These are phyloP conservation scores for Globisporangium rhizosaccharum DNA, from an alignment of 352 stramenopile genomes.

Conservation along the genomic window DNA sequence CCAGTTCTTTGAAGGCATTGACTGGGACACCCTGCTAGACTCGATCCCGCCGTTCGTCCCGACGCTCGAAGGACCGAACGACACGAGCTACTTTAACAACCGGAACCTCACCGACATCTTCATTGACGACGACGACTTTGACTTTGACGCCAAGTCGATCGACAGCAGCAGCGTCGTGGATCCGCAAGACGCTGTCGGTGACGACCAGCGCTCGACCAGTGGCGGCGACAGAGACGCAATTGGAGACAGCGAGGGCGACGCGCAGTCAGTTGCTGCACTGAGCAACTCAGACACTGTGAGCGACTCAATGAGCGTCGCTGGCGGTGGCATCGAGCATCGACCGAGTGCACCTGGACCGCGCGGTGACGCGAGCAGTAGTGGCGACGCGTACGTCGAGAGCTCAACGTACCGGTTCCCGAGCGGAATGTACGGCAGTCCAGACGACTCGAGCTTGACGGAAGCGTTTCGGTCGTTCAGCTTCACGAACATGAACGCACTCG, in stretches of 20 bases:
- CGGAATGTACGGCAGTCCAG: constrained; percentile 51
- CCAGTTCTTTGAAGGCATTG: constrained; percentile 69
- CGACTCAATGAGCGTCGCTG: constrained; percentile 7
- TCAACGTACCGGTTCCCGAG: constrained; percentile 51
- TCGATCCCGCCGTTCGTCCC: constrained; percentile 82
- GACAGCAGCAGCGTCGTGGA: constrained; percentile 16
- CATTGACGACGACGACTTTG: constrained; percentile 79
- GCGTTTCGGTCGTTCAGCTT: constrained; percentile 79
- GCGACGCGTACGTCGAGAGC: constrained; percentile 6
- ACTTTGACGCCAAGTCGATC: constrained; percentile 39
- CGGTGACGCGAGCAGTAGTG: not conserved
- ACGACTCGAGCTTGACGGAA: constrained; percentile 37
- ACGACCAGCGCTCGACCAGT: constrained; percentile 2
- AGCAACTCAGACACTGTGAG: constrained; percentile 10
- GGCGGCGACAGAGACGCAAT: constrained; percentile 1
- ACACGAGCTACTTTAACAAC: constrained; percentile 91
- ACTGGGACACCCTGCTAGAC: constrained; percentile 80
- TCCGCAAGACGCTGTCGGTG: not conserved
- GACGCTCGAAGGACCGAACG: constrained; percentile 76
- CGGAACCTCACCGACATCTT: constrained; percentile 82
- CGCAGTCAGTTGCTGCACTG: not conserved
- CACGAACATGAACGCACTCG: constrained; percentile 84
- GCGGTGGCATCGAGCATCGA: not conserved
- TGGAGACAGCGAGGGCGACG: not conserved
- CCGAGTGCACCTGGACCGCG: not conserved